Base-by-base conservation (phyloP, 306 rosid species). In the Acacia crassicarpa region DNA sequence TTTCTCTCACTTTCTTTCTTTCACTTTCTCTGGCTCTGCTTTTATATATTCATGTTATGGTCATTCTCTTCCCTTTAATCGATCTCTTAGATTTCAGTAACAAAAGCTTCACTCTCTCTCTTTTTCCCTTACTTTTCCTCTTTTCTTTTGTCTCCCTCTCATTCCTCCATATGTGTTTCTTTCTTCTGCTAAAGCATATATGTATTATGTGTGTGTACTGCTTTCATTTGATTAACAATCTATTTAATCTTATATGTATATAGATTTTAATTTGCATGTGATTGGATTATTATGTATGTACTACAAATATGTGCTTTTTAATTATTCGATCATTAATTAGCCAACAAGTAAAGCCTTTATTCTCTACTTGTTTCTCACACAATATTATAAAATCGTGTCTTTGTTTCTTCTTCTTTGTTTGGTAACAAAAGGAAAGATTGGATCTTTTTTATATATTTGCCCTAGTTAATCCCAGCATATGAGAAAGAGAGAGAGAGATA, bases 11-110 rank as follows among this genome's bases (percentile, higher is more conserved):
- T 13, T 22, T 58, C 14, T 58, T 22, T 58, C 30, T 56, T 6
- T 54, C 59, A 56, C 80, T 48, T 66, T 71, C 77, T 78, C 84
- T 84, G 72, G 77, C 85, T 89, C 16, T 89, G 81, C 90, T 90
- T 69, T 92, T 70, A 58, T 58, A 22, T 58, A 9, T 22, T 58
- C 8, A 58, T 58, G 65, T 22, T 58, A n/a, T 58, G 86, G 82
- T 89, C 84, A 83, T 58, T 22, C 89, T 54, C 84, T 91, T 89
- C 84, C 81, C 92, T 90, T 92, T 92, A 87, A 84, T 87, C 89
- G 82, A 54, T 76, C 88, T 87, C 94, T 89, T 90, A 90, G 94
- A 90, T 87, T 92, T 92, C 94, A 92, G 92, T 87, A 92, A 90
- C 88, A 83, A 89, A 87, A 91, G 90, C 86, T 78, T 53, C 76